These are phyloP conservation scores for Teratosphaeria pseudoeucalypti DNA, from an alignment of 2,329 filamentous ascomycete species.

Conservation along the genomic window DNA sequence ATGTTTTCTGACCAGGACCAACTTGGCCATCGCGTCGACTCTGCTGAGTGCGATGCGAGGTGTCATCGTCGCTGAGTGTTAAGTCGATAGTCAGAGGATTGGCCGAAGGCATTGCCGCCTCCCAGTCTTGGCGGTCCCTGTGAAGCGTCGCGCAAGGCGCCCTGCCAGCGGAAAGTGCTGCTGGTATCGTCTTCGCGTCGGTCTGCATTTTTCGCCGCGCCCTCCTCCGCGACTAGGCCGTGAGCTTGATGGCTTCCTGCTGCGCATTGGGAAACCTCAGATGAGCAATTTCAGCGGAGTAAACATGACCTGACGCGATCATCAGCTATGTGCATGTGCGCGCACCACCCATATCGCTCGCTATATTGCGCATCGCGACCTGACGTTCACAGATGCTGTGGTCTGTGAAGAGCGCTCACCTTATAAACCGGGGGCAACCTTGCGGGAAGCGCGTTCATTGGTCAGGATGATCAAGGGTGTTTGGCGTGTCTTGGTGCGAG, in stretches of 20 bases:
- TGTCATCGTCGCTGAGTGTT: neutral
- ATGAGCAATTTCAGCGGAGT: neutral
- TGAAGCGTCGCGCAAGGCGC: neutral
- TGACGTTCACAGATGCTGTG: neutral
- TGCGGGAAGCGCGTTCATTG: neutral
- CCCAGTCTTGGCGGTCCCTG: neutral
- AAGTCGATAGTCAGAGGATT: neutral
- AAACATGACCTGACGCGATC: neutral
- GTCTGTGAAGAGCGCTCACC: neutral
- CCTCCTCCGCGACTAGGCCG: neutral
- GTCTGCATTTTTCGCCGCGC: neutral
- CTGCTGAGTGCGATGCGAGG: neutral
- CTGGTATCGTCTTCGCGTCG: neutral
- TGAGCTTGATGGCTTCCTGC: neutral
- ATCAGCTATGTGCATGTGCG: neutral
- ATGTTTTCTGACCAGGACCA: neutral
- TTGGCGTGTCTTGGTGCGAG: neutral
- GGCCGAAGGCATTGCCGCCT: neutral
- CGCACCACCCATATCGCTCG: neutral
- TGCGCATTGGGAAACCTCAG: neutral
- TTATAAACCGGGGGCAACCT: neutral
- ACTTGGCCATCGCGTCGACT: neutral
- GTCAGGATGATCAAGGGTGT: neutral
- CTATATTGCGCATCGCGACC: neutral
- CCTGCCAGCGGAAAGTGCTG: neutral